Evolutionary conservation across 2,329 filamentous ascomycete species (phyloP), one percentile per base, ranked within the genome.

Genomic region (Atkinsonella hypoxylon): DNA sequence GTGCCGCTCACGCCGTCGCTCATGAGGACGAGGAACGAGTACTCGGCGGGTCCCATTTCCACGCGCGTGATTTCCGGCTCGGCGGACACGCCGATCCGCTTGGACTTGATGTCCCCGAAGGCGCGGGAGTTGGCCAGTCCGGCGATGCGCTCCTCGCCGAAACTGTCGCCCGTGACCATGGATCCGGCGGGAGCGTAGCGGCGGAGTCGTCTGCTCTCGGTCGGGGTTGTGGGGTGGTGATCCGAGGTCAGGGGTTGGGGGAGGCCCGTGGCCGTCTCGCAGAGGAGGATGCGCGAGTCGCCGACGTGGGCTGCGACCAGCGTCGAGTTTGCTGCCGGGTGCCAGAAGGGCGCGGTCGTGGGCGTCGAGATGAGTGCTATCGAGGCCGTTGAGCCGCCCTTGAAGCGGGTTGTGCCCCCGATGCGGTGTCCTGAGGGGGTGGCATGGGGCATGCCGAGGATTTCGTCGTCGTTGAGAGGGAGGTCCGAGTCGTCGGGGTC

Each of bases 131-230:
- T 98, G 58, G 93, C 93, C 0, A 98, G 77, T 0, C 93, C 91
- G 13, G 83, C 83, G 67, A 98, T 93, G 58, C 93, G 89, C 69
- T 97, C 90, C 69, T 98, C 93, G 62, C 93, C 93, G 65, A 98
- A 98, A 34, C 88, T 94, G 69, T 98, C 93, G 0, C 67, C 69
- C 22, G 91, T 93, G 17, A 95, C 85, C 64, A 97, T 91, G 2
- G 85, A 77, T 26, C 75, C 84, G 31, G 86, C 81, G 36, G 72
- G 70, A 1, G 89, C 87, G 64, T 90, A 97, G 46, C 90, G 83
- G 43, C 90, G 85, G 22, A 98, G 77, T 8, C 93, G 81, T 41
- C 81, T 83, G 10, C 85, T 83, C 71, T 98, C 93, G 50, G 82
- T 75, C 0, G 93, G 93, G 4, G 86, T 81, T n/a, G 83, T 87